Evolutionary conservation across 1,284 basidiomycete genomes (phyloP), one percentile per base, ranked within the genome.

Genomic region (Cutaneotrichosporon mucoides): DNA sequence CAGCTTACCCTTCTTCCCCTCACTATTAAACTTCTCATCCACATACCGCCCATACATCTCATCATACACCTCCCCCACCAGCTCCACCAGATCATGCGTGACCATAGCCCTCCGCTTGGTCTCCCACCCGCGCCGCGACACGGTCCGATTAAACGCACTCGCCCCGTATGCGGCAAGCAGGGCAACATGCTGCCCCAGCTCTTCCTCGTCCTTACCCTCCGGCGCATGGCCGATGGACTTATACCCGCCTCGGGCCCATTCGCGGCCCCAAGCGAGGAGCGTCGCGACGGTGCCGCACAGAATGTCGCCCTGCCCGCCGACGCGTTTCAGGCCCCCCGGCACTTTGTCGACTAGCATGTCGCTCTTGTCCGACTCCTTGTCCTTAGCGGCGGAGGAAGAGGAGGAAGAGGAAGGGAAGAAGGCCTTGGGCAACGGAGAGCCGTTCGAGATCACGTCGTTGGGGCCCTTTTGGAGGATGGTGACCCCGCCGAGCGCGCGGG

Each of bases 271-370:
- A 1, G 93, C 93, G 61, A 97, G 81, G 73, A 96, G 86, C 0
- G 92, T 86, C 0, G 92, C 94, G 6, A 92, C 87, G 42, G 84
- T 83, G 5, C 95, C 95, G 66, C 88, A 89, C 55, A 99, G 77
- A 49, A 99, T 86, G 76, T 99, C 95, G 0, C 95, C 95, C 75
- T 98, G 95, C 1, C 94, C 94, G 16, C 95, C 95, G 68, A 92
- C 94, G 55, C 95, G 82, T 79, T 96, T 96, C 65, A 92, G 73
- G 1, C 92, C 92, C 3, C 95, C 95, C 56, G 84, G 55, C 24
- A 46, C 45, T 34, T 6, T 5, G 40, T 45, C 51, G 15, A 57
- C 56, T 2, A 65, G 53, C 33, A 55, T 53, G 60, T 71, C 65
- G 0, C 57, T 59, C n/a, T 57, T 3, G 67, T 24, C 24, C 24